Evolutionary conservation across 208 protist genomes (phyloP), one percentile per base, ranked within the genome.

Genomic region (Acanthamoeba rhysodes): DNA sequence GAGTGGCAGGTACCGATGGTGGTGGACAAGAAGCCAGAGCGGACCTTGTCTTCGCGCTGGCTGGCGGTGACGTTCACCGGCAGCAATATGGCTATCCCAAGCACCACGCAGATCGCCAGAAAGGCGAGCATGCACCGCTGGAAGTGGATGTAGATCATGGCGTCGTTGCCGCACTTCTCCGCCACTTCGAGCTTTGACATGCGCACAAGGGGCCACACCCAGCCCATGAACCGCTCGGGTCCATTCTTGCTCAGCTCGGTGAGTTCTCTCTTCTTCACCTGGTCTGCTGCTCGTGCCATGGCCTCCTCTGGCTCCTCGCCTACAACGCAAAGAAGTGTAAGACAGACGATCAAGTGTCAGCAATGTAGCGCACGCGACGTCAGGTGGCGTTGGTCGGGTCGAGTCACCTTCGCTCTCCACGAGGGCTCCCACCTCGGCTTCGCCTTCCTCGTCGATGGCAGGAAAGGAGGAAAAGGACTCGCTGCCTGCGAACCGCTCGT

Each of bases 111-210:
- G 45, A 94, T 72, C 27, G 64, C 90, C 90, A 50, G 32, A 55
- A 94, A 94, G 66, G 32, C 57, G 34, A 94, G 20, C 48, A 55
- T 80, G 59, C 37, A 50, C 68, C 90, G 45, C 53, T 84, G 90
- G 66, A 94, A 94, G 37, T 80, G 90, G 24, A 94, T 50, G 50
- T 94, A 94, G 66, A 94, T 72, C 90, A 94, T 94, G 29, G 90
- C 90, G n/a, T 94, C 90, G 82, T 94, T 94, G 10, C 90, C 90
- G 16, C 68, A 94, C 57, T 80, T 80, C 16, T 94, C 90, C 27
- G 90, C 59, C 41, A 94, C 32, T 57, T 94, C 90, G 27, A 66
- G 27, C 48, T 80, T 94, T 0, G 41, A 57, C 90, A 94, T 74
- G 48, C 66, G 57, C 27, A 94, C 27, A 29, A 94, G 90, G 18